Evolutionary conservation across 805 yeast genomes (phyloP), one percentile per base, ranked within the genome.

Genomic region (Yamadazyma insecticola): DNA sequence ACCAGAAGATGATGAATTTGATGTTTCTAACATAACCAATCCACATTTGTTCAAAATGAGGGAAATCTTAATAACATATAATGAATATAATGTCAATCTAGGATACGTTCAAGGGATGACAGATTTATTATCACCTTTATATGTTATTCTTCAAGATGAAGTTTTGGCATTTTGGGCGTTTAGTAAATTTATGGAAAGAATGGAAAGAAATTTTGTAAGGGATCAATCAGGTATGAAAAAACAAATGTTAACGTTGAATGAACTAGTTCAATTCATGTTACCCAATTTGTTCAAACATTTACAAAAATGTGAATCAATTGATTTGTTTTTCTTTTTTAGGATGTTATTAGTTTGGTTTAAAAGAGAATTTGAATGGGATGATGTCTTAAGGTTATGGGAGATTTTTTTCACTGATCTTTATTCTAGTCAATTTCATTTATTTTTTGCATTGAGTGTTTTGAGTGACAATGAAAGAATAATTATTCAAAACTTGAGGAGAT

Each of bases 41-140:
- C 80, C 85, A 8, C 88, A 92, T 55, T 63, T 92, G 36, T 68
- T 74, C 38, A 71, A 62, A 30, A 59, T 92, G 61, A 72, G 86
- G 44, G 88, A 83, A 45, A 82, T 92, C 39, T 65, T 92, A 23
- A 68, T 88, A 35, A 85, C 97, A 1, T 90, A 82, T 49, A 90
- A 92, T 53, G 88, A 84, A 55, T 72, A 79, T 53, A 89, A 92
- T 54, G 67, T 64, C 27, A 81, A 87, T 44, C 59, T 92, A 44
- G 98, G 98, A 1, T 92, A 92, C 50, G 96, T 92, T 13, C 99
- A 92, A 60, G 99, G 99, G 2, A 92, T 92, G 99, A 78, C 92
- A 7, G 99, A 92, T 55, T 63, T 92, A 30, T 62, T 92, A 22
- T 82, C 96, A 0, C 97, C 97, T 1, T 57, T 92, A 3, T 92